Evolutionary conservation across 2,329 filamentous ascomycete species (phyloP), one percentile per base, ranked within the genome.

Genomic region (Neophaeococcomyces aloes): DNA sequence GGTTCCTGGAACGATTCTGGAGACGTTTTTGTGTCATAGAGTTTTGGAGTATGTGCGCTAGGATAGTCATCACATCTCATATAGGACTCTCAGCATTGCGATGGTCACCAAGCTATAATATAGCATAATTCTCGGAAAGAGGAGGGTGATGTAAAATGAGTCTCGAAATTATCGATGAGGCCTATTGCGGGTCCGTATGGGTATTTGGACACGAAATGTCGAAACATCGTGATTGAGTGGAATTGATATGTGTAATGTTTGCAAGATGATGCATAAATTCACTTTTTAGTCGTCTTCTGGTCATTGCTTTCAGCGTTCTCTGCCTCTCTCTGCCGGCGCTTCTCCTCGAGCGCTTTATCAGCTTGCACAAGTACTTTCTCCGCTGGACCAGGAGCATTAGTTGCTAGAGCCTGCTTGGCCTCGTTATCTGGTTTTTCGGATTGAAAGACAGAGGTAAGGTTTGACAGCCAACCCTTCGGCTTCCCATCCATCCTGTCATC

Each of bases 391-490:
- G 52, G 51, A 17, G 45, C 37, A 41, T 53, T 50, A 17, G 42
- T 41, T n/a, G 52, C 55, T 14, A 63, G 49, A 17, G 59, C 51
- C 4, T 58, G 56, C 46, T 60, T 53, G 46, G 58, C 57, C 46
- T 59, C 56, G 15, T 52, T 50, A 31, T 56, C 50, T 52, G 65
- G 49, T 38, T 63, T 59, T 42, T 63, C 61, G 19, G 70, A 53
- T 19, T n/a, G 33, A 27, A 40, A 36, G 15, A 65, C 44, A 1
- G 64, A 62, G 10, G 53, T 45, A 23, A 66, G 51, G 3, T 53
- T 54, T 2, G 63, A 56, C 45, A 61, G 53, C 60, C 59, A 63
- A 23, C 57, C 56, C 15, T 56, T 47, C 7, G 49, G 45, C 33
- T 47, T 42, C 21, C 58, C 48, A 31, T 59, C 51, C 4, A 54